These are phyloP conservation scores for Exophiala mesophila DNA, from an alignment of 2,329 filamentous ascomycete genomes.

Conservation along the genomic window DNA sequence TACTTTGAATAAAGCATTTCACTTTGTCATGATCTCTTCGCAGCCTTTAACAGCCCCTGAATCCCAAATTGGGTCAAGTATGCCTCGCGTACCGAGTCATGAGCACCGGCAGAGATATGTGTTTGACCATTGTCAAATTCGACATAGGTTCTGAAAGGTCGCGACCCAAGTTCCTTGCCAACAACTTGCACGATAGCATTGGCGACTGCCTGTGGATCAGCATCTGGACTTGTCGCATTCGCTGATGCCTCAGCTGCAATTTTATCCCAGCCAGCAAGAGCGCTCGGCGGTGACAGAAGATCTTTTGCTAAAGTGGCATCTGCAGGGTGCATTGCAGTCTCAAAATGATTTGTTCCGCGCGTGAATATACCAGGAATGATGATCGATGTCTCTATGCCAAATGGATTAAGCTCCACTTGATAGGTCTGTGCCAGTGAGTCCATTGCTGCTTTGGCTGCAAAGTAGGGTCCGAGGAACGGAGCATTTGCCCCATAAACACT, in stretches of 20 bases:
- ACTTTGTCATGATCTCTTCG: too few species aligned
- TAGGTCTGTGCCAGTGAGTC: slow-evolving; percentile 15
- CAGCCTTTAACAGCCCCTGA: too few species aligned
- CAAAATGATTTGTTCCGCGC: slow-evolving; percentile 18
- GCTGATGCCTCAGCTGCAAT: background rate
- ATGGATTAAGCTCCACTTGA: slow-evolving; percentile 11
- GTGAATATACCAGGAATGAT: slow-evolving; percentile 17
- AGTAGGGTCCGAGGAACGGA: slow-evolving; percentile 17
- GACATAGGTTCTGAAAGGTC: slow-evolving; percentile 10
- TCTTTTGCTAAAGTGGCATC: slow-evolving; percentile 6
- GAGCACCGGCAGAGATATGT: too few species aligned
- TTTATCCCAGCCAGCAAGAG: background rate
- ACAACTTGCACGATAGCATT: slow-evolving; percentile 9
- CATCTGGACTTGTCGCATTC: slow-evolving; percentile 2
- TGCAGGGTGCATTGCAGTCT: slow-evolving; percentile 4
- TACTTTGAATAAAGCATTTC: too few species aligned
- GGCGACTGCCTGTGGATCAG: slow-evolving; percentile 8
- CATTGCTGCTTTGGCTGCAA: slow-evolving; percentile 18
- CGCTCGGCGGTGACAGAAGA: slow-evolving; percentile 6
- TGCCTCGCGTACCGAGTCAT: too few species aligned
- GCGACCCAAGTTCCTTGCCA: slow-evolving; percentile 3
- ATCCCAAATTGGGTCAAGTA: too few species aligned
- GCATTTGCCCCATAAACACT: slow-evolving; percentile 9
- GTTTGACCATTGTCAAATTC: too few species aligned
- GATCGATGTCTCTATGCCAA: slow-evolving; percentile 17